These are phyloP conservation scores for Hericium rajendrae DNA, from an alignment of 768 basidiomycete genomes.

Conservation along the genomic window DNA sequence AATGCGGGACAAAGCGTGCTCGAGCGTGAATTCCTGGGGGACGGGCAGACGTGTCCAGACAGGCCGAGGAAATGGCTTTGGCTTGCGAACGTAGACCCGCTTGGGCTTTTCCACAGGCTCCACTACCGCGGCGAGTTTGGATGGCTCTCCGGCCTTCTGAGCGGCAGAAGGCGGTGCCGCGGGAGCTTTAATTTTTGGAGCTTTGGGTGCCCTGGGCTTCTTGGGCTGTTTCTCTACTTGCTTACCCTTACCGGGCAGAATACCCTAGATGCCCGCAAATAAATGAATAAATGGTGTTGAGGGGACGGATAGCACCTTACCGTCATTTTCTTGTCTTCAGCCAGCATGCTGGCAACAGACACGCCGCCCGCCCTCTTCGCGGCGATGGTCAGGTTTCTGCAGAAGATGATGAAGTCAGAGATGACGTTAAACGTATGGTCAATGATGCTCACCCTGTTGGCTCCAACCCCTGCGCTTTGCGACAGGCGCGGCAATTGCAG, in stretches of 20 bases:
- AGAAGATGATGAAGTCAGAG: background rate
- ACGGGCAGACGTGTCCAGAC: constrained; percentile 42
- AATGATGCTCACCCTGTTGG: constrained; percentile 43
- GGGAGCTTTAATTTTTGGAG: constrained; percentile 12
- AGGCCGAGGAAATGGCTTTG: constrained; percentile 32
- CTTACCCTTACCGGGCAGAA: constrained; percentile 19
- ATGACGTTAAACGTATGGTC: background rate
- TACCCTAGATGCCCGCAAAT: constrained; percentile 15
- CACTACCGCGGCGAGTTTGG: background rate
- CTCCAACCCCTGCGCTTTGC: constrained; percentile 51
- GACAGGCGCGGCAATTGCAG: constrained; percentile 62
- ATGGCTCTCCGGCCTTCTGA: background rate
- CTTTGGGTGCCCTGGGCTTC: constrained; percentile 14
- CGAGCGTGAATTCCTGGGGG: constrained; percentile 30
- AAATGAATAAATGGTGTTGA: background rate
- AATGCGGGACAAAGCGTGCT: constrained; percentile 50
- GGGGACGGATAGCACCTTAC: constrained; percentile 14
- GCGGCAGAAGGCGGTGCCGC: constrained; percentile 1
- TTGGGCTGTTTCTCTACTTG: constrained; percentile 11
- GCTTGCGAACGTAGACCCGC: constrained; percentile 5
- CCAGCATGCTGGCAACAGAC: constrained; percentile 30
- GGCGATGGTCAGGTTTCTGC: constrained; percentile 29
- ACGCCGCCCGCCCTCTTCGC: constrained; percentile 29
- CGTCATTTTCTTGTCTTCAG: constrained; percentile 22
- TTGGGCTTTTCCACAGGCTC: constrained; percentile 9